Evolutionary conservation across 1,139 yeast genomes (phyloP).

Genomic region (Eremothecium sinecaudum): DNA sequence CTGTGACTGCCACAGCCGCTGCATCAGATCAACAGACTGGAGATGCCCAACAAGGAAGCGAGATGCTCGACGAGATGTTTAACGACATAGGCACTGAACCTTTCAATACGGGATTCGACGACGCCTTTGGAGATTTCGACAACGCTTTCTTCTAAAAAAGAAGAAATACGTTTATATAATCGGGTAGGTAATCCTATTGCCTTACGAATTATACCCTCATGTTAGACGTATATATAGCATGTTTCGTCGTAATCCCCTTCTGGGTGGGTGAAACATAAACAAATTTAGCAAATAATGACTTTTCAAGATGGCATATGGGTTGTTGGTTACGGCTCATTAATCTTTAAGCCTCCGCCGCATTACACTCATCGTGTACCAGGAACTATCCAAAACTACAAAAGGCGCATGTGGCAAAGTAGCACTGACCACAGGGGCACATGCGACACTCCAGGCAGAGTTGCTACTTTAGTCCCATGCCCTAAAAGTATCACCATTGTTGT

Average conservation of each 20-base stretch:
- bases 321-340: slow-evolving; percentile 83
- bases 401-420: slow-evolving; percentile 89
- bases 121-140: slow-evolving; percentile 30
- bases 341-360: slow-evolving; percentile 86
- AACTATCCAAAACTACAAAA: slow-evolving; percentile 59
- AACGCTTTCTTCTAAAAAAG: slow-evolving; percentile 27
- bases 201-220: too few relatives aligned
- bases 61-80: slow-evolving; percentile 18
- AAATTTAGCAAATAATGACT: background rate
- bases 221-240: too few relatives aligned
- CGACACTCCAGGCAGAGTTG: slow-evolving; percentile 78
- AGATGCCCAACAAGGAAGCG: slow-evolving; percentile 10
- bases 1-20: slow-evolving; percentile 1
- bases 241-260: too few relatives aligned
- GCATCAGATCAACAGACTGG: slow-evolving; percentile 10
- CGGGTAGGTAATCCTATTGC: too few relatives aligned
- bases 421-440: slow-evolving; percentile 89
- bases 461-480: slow-evolving; percentile 55
- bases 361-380: slow-evolving; percentile 59
- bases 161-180: background rate
- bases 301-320: slow-evolving; percentile 50
- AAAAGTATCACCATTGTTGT: slow-evolving; percentile 68
- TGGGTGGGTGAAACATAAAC: background rate
- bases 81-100: slow-evolving; percentile 28
- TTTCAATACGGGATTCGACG: slow-evolving; percentile 27